Evolutionary conservation across 2,329 filamentous ascomycete species (phyloP).

Genomic region (Tolypocladium album): DNA sequence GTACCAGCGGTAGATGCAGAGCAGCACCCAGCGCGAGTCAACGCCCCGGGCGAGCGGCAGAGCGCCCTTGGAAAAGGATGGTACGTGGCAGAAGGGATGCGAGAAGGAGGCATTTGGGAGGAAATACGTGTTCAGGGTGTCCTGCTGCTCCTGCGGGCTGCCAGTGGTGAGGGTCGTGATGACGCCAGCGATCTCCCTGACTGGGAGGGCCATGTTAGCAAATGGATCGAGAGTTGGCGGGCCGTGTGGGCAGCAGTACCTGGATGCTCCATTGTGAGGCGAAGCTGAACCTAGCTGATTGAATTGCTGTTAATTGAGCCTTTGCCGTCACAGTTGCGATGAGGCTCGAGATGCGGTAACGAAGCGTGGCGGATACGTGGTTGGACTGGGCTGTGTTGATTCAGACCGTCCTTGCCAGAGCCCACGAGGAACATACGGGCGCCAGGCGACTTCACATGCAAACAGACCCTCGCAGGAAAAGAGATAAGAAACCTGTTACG

Average conservation of each 20-base stretch:
- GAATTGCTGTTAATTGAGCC: background rate
- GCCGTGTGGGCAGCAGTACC: slow-evolving; percentile 15
- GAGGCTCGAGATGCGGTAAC: background rate
- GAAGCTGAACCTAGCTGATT: background rate
- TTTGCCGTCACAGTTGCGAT: background rate
- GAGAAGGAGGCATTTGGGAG: slow-evolving; percentile 60
- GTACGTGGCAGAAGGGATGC: slow-evolving; percentile 69
- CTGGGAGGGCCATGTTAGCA: background rate
- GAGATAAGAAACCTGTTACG: background rate
- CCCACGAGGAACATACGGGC: background rate
- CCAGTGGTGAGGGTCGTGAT: slow-evolving; percentile 61
- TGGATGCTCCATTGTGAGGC: slow-evolving; percentile 28
- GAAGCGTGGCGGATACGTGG: background rate
- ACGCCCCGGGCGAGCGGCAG: slow-evolving; percentile 30
- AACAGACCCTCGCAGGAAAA: background rate
- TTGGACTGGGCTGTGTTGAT: background rate
- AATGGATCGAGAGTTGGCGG: background rate
- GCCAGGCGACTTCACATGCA: background rate
- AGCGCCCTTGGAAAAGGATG: slow-evolving; percentile 32
- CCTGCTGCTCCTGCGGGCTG: slow-evolving; percentile 51
- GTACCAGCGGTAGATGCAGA: slow-evolving; percentile 71
- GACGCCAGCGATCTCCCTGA: slow-evolving; percentile 49
- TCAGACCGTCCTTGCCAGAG: background rate
- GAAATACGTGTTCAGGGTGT: slow-evolving; percentile 62
- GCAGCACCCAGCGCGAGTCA: slow-evolving; percentile 57